A percentile compares a stretch with the other conserved stretches of the same genome.
Evolutionary conservation across 2,329 filamentous ascomycete genomes (phyloP).

Genomic region (Trichoderma citrinoviride): DNA sequence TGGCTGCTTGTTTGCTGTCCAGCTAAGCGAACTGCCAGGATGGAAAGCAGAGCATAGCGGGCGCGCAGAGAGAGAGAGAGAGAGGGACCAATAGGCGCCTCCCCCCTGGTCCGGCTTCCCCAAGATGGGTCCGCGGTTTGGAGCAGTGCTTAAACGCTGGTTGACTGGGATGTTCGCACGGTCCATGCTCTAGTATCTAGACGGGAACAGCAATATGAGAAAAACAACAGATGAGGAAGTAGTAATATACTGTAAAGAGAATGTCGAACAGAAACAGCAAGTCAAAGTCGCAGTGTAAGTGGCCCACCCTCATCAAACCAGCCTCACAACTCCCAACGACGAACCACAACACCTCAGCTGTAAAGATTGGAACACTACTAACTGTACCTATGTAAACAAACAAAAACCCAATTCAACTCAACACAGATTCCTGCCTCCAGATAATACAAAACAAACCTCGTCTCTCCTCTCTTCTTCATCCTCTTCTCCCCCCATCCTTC

Average conservation of each 20-base stretch:
- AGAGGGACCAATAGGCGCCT: no score
- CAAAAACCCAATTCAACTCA: not conserved
- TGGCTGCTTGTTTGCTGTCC: not conserved
- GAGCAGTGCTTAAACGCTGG: no score
- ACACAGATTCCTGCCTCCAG: no score
- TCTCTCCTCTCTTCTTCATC: no score
- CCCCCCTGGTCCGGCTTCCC: no score
- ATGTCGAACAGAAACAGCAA: not conserved
- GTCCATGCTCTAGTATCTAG: no score
- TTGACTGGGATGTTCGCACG: no score
- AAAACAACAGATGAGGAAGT: not conserved
- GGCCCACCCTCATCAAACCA: not conserved
- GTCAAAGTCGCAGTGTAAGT: not conserved
- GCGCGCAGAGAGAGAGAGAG: no score
- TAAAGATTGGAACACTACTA: not conserved
- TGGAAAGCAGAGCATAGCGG: not conserved
- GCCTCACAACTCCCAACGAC: not conserved
- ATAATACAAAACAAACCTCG: no score
- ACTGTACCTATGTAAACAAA: not conserved
- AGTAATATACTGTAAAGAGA: not conserved
- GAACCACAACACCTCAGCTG: not conserved
- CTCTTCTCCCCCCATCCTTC: no score
- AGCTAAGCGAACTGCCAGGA: conserved; percentile 1
- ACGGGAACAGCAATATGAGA: no score
- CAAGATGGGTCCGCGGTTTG: no score